Evolutionary conservation across 140 eudicot genomes (phyloP).

Genomic region (Erigeron philadelphicus): DNA sequence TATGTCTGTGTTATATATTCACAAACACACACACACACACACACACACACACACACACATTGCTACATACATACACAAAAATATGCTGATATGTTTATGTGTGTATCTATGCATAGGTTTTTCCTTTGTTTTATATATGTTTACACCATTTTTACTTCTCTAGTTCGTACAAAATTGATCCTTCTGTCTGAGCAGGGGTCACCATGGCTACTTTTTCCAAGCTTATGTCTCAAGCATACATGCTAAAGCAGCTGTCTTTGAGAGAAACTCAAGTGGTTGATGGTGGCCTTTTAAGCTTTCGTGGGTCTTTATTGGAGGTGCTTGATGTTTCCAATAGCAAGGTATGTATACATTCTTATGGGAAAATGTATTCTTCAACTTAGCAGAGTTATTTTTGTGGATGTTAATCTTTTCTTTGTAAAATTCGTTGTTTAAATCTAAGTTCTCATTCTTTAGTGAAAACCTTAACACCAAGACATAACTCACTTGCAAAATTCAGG

Average conservation of each 20-base stretch:
- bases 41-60: too few relatives aligned
- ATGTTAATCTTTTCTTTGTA: neutral
- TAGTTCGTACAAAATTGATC: slow-evolving; percentile 12
- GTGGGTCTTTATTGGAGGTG: slow-evolving; percentile 61
- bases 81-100: too few relatives aligned
- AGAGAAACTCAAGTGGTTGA: slow-evolving; percentile 63
- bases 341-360: slow-evolving; percentile 36
- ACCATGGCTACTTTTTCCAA: slow-evolving; percentile 37
- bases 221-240: slow-evolving; percentile 53
- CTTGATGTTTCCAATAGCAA: slow-evolving; percentile 76
- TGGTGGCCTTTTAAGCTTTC: slow-evolving; percentile 45
- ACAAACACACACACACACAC: too few relatives aligned
- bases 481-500: slow-evolving; percentile 37
- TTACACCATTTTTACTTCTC: neutral
- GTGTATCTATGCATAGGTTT: neutral
- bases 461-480: neutral
- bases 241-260: slow-evolving; percentile 64
- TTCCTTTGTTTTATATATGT: neutral
- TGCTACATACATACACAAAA: too few relatives aligned
- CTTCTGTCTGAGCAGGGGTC: slow-evolving; percentile 46
- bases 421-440: neutral
- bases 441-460: neutral
- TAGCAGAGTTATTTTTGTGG: slow-evolving; percentile 1
- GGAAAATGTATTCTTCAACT: neutral
- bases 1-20: too few relatives aligned